phyloP scores from a whole-genome alignment of 2,329 filamentous ascomycete species.

The Ophiostoma triangulosporum region DNA sequence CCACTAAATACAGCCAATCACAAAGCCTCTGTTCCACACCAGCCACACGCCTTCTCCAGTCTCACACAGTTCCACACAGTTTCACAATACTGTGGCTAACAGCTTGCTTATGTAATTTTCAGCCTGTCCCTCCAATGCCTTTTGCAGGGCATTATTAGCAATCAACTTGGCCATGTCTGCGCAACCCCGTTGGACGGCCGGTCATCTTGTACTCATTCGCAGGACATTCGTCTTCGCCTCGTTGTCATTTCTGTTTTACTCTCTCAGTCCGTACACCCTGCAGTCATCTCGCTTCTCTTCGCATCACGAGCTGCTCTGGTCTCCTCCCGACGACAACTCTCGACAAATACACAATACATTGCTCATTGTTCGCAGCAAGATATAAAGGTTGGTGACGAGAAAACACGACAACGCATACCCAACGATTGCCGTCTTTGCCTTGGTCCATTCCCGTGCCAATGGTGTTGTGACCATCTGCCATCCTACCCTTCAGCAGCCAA shows the following conservation, averaged over 20 bases:
- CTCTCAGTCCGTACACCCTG: background rate
- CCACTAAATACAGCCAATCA: background rate
- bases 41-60: background rate
- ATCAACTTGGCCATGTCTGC: background rate
- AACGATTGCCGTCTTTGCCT: no score
- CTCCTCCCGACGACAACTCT: background rate
- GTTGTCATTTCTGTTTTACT: background rate
- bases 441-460: no score
- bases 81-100: background rate
- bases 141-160: conserved; percentile 7
- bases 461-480: no score
- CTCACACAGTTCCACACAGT: background rate
- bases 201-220: background rate
- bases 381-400: background rate
- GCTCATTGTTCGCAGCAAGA: no score
- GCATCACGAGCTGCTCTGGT: no score
- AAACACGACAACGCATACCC: background rate
- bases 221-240: background rate
- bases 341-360: background rate
- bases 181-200: background rate
- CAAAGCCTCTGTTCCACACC: background rate
- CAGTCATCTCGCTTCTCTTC: background rate
- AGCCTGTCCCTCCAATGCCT: background rate
- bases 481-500: no score
- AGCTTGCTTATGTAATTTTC: conserved; percentile 10